Conservation (phyloP, 495 filamentous ascomycete genomes). For the Aspergillus leporis region DNA sequence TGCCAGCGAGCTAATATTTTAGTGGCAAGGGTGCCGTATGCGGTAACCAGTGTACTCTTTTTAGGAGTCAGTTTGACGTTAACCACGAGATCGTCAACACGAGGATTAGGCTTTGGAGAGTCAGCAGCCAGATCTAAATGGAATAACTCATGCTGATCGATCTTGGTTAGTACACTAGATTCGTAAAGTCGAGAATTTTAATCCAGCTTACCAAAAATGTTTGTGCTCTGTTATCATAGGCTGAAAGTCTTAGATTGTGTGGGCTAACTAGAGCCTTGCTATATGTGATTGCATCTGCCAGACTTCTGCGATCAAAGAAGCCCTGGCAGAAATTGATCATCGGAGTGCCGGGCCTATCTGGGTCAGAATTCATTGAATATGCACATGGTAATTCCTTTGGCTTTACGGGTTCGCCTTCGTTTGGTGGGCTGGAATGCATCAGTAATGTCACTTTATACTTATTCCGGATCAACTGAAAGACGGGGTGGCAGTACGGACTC, state of each 20-base stretch:
- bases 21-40: conserved; percentile 6
- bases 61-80: conserved; percentile 4
- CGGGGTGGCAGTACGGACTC: conserved; percentile 6
- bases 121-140: conserved; percentile 13
- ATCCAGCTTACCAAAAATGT: conserved; percentile 12
- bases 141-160: conserved; percentile 13
- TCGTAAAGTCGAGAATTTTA: conserved; percentile 3
- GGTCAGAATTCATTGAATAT: conserved; percentile 12
- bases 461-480: neutral
- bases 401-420: neutral
- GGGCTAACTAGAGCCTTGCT: conserved; percentile 6
- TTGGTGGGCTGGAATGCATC: conserved; percentile 10
- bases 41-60: neutral
- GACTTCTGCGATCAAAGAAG: conserved; percentile 14
- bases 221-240: conserved; percentile 12
- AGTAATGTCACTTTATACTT: conserved; percentile 9
- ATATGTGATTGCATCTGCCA: conserved; percentile 13
- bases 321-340: conserved; percentile 13
- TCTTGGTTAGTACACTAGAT: conserved; percentile 8
- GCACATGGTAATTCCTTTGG: conserved; percentile 7
- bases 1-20: conserved; percentile 6
- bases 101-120: conserved; percentile 8
- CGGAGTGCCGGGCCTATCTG: conserved; percentile 9
- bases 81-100: conserved; percentile 11
- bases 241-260: conserved; percentile 9